Evolutionary conservation across 805 yeast species (phyloP).

Genomic region (Spathaspora sp.): DNA sequence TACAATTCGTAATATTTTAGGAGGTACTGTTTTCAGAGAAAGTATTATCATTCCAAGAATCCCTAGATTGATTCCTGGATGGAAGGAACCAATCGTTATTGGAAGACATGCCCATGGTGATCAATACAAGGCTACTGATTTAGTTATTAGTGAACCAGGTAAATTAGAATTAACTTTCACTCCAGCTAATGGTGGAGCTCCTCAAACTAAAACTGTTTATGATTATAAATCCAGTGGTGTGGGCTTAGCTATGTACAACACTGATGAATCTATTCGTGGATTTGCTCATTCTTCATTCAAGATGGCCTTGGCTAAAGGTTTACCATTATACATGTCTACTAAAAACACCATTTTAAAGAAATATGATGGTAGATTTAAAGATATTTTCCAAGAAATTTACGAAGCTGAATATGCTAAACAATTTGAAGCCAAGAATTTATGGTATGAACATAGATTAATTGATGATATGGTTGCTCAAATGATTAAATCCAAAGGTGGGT

Average conservation of each 20-base stretch:
- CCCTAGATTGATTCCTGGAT: conserved; percentile 72
- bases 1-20: conserved; percentile 74
- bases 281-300: conserved; percentile 80
- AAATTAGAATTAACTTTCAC: conserved; percentile 61
- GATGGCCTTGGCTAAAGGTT: conserved; percentile 60
- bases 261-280: conserved; percentile 71
- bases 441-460: conserved; percentile 77
- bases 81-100: conserved; percentile 80
- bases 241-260: conserved; percentile 80
- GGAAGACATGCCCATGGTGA: conserved; percentile 88
- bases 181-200: conserved; percentile 55
- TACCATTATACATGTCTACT: conserved; percentile 68
- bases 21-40: conserved; percentile 83
- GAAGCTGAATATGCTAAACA: conserved; percentile 52
- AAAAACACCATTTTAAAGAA: conserved; percentile 79
- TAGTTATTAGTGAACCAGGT: conserved; percentile 65
- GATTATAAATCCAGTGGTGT: conserved; percentile 69
- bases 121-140: conserved; percentile 78
- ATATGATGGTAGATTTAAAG: conserved; percentile 81
- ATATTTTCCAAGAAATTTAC: conserved; percentile 67
- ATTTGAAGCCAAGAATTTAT: conserved; percentile 59
- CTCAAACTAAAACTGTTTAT: conserved; percentile 49
- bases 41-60: conserved; percentile 76
- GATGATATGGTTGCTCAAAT: conserved; percentile 90
- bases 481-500: conserved; percentile 83